Evolutionary conservation across 345 rosid genomes (phyloP), one percentile per base, ranked within the genome.

Genomic region (Kernera saxatilis): DNA sequence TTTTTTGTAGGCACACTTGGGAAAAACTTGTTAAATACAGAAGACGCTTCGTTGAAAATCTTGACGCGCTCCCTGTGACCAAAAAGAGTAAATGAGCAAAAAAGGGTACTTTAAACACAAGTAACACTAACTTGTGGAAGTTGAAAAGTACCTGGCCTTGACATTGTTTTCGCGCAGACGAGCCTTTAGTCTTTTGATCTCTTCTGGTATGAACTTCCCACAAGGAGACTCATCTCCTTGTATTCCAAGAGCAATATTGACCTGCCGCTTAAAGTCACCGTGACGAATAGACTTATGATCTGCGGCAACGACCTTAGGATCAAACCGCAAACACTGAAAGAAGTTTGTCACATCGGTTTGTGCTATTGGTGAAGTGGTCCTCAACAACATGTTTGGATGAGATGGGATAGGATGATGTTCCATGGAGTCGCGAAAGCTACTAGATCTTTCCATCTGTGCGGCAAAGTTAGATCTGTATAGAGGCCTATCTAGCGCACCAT

Each of bases 81-180:
- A 63, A 32, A 62, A 70, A 45, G 44, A 36, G 62, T 74, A 75
- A 82, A 82, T 72, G 48, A 78, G 76, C 61, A 56, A 77, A 49
- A 35, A 60, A 60, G 49, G 35, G 57, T 44, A 69, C 33, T 35
- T 60, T 57, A 67, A 51, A 51, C 23, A 67, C 49, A 59, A 43
- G 43, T 14, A 60, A 67, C 67, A 67, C 67, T 21, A 37, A 58
- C 67, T 41, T 9, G 39, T 61, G 70, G 57, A 44, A 35, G 41
- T 36, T 75, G n/a, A n/a, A 68, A 77, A 80, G 59, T 84, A 94
- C 99, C 99, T 91, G 76, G 96, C 88, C 80, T 89, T 94, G 75
- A 75, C 71, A 74, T 71, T 52, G 78, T 77, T 80, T 70, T 88
- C 98, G 64, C 82, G 89, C 58, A 94, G 72, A 80, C 84, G 79